phyloP scores from a whole-genome alignment of 805 yeast genomes.

The Lipomyces yamanashiensis region DNA sequence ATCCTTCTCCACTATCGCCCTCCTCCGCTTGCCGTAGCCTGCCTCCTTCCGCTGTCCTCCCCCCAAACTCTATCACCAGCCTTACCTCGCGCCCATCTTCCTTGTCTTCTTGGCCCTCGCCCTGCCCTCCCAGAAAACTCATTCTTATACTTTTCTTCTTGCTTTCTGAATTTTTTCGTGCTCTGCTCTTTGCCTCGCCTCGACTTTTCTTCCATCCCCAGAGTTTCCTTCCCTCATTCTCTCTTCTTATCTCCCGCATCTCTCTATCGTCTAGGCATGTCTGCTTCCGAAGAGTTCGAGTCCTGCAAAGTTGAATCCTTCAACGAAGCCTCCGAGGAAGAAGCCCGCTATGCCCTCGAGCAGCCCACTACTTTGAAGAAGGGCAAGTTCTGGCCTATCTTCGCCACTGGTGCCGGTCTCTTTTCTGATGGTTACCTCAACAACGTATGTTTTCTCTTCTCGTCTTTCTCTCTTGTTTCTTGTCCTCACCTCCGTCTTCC shows the following conservation, averaged over 20 bases:
- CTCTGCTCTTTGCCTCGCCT: not conserved
- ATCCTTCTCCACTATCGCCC: too few relatives aligned
- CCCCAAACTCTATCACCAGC: too few relatives aligned
- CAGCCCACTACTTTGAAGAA: not conserved
- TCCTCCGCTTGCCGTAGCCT: too few relatives aligned
- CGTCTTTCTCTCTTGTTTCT: not conserved
- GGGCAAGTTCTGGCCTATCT: slow-evolving; percentile 59
- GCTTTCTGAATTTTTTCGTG: not conserved
- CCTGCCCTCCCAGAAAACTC: not conserved
- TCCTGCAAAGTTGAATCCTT: not conserved
- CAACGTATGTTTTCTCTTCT: slow-evolving; percentile 47
- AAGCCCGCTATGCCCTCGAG: not conserved
- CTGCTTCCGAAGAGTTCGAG: slow-evolving; percentile 6
- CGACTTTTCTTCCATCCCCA: not conserved
- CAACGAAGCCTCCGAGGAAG: slow-evolving; percentile 4
- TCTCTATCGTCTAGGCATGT: not conserved
- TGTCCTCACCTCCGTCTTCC: not conserved
- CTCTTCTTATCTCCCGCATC: not conserved
- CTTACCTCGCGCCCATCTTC: too few relatives aligned
- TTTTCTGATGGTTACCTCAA: slow-evolving; percentile 94
- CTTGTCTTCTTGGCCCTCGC: too few relatives aligned
- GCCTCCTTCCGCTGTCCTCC: too few relatives aligned
- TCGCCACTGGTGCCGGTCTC: slow-evolving; percentile 88
- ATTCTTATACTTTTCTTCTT: slow-evolving; percentile 1
- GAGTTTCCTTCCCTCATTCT: not conserved